Evolutionary conservation across 2,329 filamentous ascomycete genomes (phyloP).

Genomic region (Trematosphaeria pertusa): DNA sequence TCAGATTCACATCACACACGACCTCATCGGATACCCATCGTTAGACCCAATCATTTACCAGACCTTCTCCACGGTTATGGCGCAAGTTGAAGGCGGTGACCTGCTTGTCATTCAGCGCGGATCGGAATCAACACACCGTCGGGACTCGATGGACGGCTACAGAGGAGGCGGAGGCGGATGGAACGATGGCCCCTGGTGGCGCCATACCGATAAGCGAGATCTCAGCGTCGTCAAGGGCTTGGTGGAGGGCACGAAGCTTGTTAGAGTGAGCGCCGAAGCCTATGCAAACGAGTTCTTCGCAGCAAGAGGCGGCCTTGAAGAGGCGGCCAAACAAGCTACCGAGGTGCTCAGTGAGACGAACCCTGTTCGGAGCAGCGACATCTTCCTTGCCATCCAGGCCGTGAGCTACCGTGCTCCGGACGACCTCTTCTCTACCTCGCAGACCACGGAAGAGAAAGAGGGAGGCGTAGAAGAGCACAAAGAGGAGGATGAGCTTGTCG

Average conservation of each 20-base stretch:
- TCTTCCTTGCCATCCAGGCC: conserved; percentile 95
- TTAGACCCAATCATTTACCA: conserved; percentile 91
- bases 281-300: conserved; percentile 88
- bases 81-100: conserved; percentile 97
- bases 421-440: conserved; percentile 69
- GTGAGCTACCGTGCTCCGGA: conserved; percentile 70
- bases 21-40: conserved; percentile 91
- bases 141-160: conserved; percentile 67
- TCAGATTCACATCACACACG: conserved; percentile 96
- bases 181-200: conserved; percentile 98
- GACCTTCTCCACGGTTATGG: conserved; percentile 95
- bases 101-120: conserved; percentile 93
- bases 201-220: conserved; percentile 73
- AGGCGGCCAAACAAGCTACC: conserved; percentile 79
- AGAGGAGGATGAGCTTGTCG: conserved; percentile 68
- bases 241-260: conserved; percentile 88
- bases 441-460: conserved; percentile 63
- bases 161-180: conserved; percentile 71
- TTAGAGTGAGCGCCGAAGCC: conserved; percentile 84
- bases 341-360: conserved; percentile 83
- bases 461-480: conserved; percentile 61
- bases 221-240: conserved; percentile 81
- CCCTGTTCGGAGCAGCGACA: conserved; percentile 88
- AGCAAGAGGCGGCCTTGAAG: conserved; percentile 77
- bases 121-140: conserved; percentile 77